These are phyloP conservation scores for Pseudogymnoascus sp. DNA, from an alignment of 2,329 filamentous ascomycete genomes.

Conservation along the genomic window DNA sequence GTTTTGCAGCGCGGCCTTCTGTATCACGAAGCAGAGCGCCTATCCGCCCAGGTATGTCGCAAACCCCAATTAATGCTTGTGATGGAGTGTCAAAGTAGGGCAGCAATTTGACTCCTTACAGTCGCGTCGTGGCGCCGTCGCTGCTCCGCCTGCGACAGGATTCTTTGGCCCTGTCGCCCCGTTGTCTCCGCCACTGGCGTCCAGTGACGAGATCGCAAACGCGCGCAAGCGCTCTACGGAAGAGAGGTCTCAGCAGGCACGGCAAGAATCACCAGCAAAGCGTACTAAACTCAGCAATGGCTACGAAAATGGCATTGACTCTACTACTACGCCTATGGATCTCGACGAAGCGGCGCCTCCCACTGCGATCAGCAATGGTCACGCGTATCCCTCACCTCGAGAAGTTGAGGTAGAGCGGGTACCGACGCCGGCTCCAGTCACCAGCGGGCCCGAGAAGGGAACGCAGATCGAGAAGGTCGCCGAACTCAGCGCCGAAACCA, in stretches of 20 bases:
- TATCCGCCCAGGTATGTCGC: conserved; percentile 29
- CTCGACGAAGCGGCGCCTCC: conserved; percentile 39
- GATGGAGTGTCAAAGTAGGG: neutral
- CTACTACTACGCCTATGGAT: conserved; percentile 51
- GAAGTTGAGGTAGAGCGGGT: conserved; percentile 46
- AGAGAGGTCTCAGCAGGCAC: conserved; percentile 31
- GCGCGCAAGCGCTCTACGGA: conserved; percentile 27
- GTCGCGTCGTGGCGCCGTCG: conserved; percentile 13
- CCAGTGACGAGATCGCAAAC: conserved; percentile 24
- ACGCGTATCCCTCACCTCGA: conserved; percentile 56
- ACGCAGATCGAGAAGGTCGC: conserved; percentile 57
- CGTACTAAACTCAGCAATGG: conserved; percentile 54
- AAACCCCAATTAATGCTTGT: neutral
- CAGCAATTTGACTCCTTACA: conserved; percentile 11
- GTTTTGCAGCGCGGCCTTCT: conserved; percentile 56
- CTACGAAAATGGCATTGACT: conserved; percentile 43
- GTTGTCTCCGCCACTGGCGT: conserved; percentile 18
- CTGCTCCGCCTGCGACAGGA: conserved; percentile 18
- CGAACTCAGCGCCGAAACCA: conserved; percentile 51
- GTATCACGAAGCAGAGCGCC: conserved; percentile 51
- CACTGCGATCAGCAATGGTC: conserved; percentile 33
- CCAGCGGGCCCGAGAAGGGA: conserved; percentile 54
- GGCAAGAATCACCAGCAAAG: conserved; percentile 51
- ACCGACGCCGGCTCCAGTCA: conserved; percentile 44
- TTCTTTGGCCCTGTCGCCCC: conserved; percentile 28